Base-by-base conservation (phyloP, 306 rosid genomes). In the Medicago truncatula region DNA sequence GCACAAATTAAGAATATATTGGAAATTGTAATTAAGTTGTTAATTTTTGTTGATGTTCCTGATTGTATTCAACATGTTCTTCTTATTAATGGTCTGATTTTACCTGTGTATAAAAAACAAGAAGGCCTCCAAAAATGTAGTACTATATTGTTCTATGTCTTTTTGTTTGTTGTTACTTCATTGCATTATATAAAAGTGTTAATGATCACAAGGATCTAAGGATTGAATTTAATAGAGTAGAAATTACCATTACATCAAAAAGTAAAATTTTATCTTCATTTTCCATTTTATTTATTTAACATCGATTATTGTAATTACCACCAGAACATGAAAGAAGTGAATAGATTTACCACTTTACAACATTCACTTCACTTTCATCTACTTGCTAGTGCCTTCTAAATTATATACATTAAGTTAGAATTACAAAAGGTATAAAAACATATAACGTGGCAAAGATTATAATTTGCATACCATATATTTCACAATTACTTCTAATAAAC, bases 1-100 rank as follows among this genome's bases (percentile, higher is more conserved):
- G 72, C 96, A 90, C 86, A 92, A 85, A 83, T 74, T 90, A n/a
- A 65, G 88, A 83, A 81, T 92, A 56, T 88, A 92, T 39, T 87
- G 96, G 96, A 90, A 87, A 87, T 75, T 90, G 5, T 89, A 79
- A 76, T 4, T n/a, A 50, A 50, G 15, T 57, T 21, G 23, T 57
- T 57, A 10, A 57, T 57, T 20, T 20, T 9, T 2, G 3, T 23
- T 56, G 13, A 9, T 56, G 34, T 56, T 56, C 20, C 2, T 21
- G 5, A 20, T 20, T 9, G 28, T 56, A 56, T 20, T 56, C 28
- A 20, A 21, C 7, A 5, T 14, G 34, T 21, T 21, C 23, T 21
- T 21, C 1, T 21, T 21, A 21, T 1, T 21, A 21, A 21, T 21
- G 23, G 23, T 21, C 23, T 21, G 23, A 21, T 21, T 21, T 21